Base-by-base conservation (phyloP, 768 basidiomycete genomes). In the Kwoniella shandongensis region DNA sequence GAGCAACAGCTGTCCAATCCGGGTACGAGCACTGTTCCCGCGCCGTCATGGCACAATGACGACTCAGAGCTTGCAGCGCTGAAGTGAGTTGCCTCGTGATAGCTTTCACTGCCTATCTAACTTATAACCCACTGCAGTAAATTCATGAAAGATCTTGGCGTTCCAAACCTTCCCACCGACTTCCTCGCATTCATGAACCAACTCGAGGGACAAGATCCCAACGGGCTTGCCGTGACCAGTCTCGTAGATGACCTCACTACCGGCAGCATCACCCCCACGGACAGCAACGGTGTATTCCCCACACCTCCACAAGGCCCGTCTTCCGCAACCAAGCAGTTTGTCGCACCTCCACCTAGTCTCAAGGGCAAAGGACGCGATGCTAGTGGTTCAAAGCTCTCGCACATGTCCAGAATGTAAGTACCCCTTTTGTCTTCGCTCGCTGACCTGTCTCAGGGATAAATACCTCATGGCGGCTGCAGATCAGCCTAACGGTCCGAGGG, bases 391-490 rank as follows among this genome's bases (percentile, higher is more conserved):
- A 50, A 56, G 39, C 38, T 67, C 7, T 38, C 54, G 6, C 55
- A 54, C 4, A 59, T 67, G 27, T 63, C 72, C 8, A 48, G 74
- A 46, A 62, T 70, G 57, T 62, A 45, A 60, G 57, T 65, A 56
- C 20, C 62, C 72, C 66, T 13, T 65, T 68, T 32, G 74, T 72
- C 18, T 23, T 82, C 88, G 3, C 81, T 90, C 1, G 86, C 86
- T 0, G 82, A 86, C 0, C 85, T 86, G 13, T 0, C 88, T 87
- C 70, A 88, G 90, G 0, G 94, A 98, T 74, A 83, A 82, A 46
- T 98, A 93, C 78, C 80, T 96, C 58, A 80, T 97, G 22, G 93
- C 90, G 0, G 93, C 94, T 3, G 94, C 94, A 0, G 94, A 97
- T 76, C 93, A 96, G 69, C 89, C 88, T 51, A 84, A 88, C 1